Base-by-base conservation (phyloP, 1,139 yeast genomes). In the Groenewaldozyma auringiensis region DNA sequence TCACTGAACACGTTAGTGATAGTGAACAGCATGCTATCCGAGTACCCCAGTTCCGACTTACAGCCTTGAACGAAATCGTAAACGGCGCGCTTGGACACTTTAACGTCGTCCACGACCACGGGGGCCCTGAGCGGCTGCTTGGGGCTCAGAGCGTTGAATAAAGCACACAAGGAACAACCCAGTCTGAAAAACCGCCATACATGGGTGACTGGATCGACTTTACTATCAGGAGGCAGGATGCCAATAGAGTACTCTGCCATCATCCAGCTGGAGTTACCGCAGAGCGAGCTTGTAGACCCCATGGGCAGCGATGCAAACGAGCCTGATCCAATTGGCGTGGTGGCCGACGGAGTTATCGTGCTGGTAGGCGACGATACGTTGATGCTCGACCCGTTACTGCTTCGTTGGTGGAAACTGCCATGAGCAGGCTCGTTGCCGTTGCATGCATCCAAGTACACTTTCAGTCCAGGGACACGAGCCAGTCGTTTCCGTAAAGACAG, bases 21-120 rank as follows among this genome's bases (percentile, higher is more conserved):
- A 29, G 96, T 87, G 65, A 92, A 89, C 64, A 89, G 71, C 54
- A 81, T 83, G 44, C 85, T 89, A 65, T 87, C 95, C 47, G 81
- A 77, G 53, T 84, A 76, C 42, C 78, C 76, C 52, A 89, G 72
- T 59, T 85, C 81, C 42, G 78, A 75, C 63, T 87, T 85, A 62
- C 95, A 89, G 13, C 95, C 95, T 52, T 83, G 76, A 47, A 92
- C 77, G 64, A 92, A 92, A 62, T 86, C 94, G 64, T 89, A 92
- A 27, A 92, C 89, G 25, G 88, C 83, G 64, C 85, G 83, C 60
- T 92, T 94, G 66, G 95, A 86, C 44, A 83, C 76, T 59, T 88
- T 80, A 54, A 85, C 63, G 62, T 89, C 96, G 51, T 58, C 71
- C 53, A 60, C 64, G 53, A 54, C 66, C 9, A 49, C 18, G 59